phyloP scores from a whole-genome alignment of 1,284 basidiomycete genomes.

The Volvariella surrecta region DNA sequence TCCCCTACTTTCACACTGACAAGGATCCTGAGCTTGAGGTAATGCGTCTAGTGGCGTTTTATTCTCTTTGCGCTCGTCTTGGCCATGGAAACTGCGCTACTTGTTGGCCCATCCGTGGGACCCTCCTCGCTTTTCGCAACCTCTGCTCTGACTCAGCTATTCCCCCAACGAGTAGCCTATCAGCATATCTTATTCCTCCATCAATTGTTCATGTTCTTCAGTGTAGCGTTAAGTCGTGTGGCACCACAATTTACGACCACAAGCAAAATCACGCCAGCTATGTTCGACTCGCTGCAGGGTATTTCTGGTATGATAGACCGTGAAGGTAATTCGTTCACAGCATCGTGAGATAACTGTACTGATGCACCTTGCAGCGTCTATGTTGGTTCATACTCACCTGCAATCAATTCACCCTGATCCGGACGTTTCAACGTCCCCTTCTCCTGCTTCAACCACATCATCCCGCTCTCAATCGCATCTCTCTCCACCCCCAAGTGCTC shows the following conservation, averaged over 20 bases:
- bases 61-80: constrained; percentile 53
- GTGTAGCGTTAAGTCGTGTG: constrained; percentile 62
- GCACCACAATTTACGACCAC: constrained; percentile 50
- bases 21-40: constrained; percentile 1
- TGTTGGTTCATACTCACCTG: constrained; percentile 31
- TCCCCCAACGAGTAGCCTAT: constrained; percentile 59
- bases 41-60: constrained; percentile 56
- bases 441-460: constrained; percentile 6
- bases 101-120: constrained; percentile 24
- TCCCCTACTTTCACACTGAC: constrained; percentile 4
- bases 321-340: constrained; percentile 27
- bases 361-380: constrained; percentile 18
- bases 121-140: constrained; percentile 12
- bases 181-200: constrained; percentile 75
- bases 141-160: constrained; percentile 36
- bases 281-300: constrained; percentile 27
- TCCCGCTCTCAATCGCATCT: constrained; percentile 3
- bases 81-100: constrained; percentile 52
- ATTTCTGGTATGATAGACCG: constrained; percentile 32
- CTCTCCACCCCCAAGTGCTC: constrained; percentile 10
- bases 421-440: neutral
- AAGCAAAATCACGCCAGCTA: constrained; percentile 18
- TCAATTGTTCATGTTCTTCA: constrained; percentile 64
- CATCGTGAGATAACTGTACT: no score
- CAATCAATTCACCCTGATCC: constrained; percentile 25